phyloP scores from a whole-genome alignment of 495 filamentous ascomycete species.

The Friedmanniomyces endolithicus region DNA sequence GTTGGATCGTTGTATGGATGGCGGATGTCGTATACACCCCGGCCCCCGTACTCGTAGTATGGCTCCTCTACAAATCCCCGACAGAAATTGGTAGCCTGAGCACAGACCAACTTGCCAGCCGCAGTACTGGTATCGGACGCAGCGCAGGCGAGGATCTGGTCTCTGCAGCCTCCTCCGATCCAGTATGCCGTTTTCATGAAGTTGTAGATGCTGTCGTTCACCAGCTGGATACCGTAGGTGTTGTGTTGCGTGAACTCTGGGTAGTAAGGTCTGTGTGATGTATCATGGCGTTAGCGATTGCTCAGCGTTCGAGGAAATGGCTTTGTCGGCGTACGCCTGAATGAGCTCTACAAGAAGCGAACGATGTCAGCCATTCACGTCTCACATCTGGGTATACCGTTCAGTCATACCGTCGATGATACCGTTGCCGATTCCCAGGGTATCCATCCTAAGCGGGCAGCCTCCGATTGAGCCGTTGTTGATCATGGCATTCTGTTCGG shows the following conservation, averaged over 20 bases:
- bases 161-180: slow-evolving; percentile 27
- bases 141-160: slow-evolving; percentile 33
- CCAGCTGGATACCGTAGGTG: slow-evolving; percentile 56
- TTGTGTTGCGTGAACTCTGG: slow-evolving; percentile 60
- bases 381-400: slow-evolving; percentile 11
- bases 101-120: slow-evolving; percentile 29
- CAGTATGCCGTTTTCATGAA: slow-evolving; percentile 37
- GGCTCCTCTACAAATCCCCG: slow-evolving; percentile 29
- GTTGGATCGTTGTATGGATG: slow-evolving; percentile 37
- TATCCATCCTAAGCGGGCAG: slow-evolving; percentile 43
- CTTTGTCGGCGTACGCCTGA: no score
- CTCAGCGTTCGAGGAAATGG: no score
- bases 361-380: no score
- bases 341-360: no score
- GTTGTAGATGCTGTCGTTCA: slow-evolving; percentile 45
- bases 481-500: slow-evolving; percentile 46
- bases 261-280: slow-evolving; percentile 39
- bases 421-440: slow-evolving; percentile 47
- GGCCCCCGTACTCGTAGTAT: slow-evolving; percentile 36
- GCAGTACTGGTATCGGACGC: slow-evolving; percentile 27
- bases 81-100: slow-evolving; percentile 34
- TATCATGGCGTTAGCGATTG: no score
- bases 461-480: slow-evolving; percentile 36
- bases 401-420: slow-evolving; percentile 66
- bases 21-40: slow-evolving; percentile 43